Evolutionary conservation across 345 rosid genomes (phyloP), one percentile per base, ranked within the genome.

Genomic region (Brassica nigra): DNA sequence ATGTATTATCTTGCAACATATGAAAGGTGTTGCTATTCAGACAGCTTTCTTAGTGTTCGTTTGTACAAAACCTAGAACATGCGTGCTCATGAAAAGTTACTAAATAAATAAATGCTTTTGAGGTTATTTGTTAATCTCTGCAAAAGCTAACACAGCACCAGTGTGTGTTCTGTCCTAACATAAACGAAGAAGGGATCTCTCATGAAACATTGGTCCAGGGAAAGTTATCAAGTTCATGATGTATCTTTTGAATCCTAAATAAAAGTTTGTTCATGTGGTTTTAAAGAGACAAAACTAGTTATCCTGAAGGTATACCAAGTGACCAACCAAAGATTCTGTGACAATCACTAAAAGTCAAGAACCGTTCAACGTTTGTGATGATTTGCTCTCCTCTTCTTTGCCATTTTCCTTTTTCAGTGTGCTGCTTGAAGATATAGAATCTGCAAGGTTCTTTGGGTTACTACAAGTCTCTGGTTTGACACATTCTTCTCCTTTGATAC

Each of bases 301-400:
- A 71, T 71, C 71, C 66, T 72, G 33, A 28, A 36, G 28, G 42
- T 49, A 12, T n/a, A 31, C 23, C 20, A 72, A 79, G 57, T 47
- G 68, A 76, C 59, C 77, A 76, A 70, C 42, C 76, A 76, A 80
- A 80, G 33, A 27, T 73, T 79, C 28, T 37, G 65, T 49, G 65
- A 76, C 55, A 63, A 55, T 71, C 73, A 39, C 71, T 29, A 39
- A 33, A 33, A 15, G 47, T 76, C 70, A 65, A 81, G 74, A 75
- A 31, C 79, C 39, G 30, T 75, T 52, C 68, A 66, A 42, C 4
- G 73, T 64, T 75, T 65, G 64, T 2, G 14, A 70, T 31, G 49
- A 66, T 82, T 74, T 66, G 63, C 62, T 76, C 4, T 80, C 73
- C 83, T 34, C 74, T 57, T 81, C 67, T 42, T 42, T 42, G 49